These are phyloP conservation scores for Dissophora globulifera DNA, from an alignment of 192 early-diverging fungal genomes.

Conservation along the genomic window DNA sequence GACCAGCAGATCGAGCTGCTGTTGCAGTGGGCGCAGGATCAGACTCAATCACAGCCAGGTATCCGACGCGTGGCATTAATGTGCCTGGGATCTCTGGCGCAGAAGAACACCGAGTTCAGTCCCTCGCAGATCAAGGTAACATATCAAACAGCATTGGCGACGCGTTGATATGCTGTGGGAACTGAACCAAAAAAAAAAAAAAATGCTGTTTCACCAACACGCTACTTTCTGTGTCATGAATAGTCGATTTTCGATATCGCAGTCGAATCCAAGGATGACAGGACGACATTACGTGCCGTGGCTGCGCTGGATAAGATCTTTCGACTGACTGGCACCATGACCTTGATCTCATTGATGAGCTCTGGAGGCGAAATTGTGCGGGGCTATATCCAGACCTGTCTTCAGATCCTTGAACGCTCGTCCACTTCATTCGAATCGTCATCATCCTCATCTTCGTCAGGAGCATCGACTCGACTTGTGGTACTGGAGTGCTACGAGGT, in stretches of 20 bases:
- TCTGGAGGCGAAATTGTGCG: conserved; percentile 9
- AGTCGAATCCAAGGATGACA: conserved; percentile 21
- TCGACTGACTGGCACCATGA: conserved; percentile 16
- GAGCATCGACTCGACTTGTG: conserved; percentile 1
- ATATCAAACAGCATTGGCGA: no score
- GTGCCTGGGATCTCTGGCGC: conserved; percentile 30
- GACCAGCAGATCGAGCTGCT: conserved; percentile 51
- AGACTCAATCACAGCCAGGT: conserved; percentile 1
- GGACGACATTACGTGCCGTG: conserved; percentile 22
- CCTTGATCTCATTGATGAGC: conserved; percentile 9
- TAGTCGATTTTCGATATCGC: conserved; percentile 36
- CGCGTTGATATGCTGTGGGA: no score
- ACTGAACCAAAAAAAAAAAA: background rate
- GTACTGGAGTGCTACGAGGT: conserved; percentile 27
- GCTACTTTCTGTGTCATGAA: background rate
- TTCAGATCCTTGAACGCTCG: conserved; percentile 18
- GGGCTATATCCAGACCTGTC: conserved; percentile 13
- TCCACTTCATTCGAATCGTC: background rate
- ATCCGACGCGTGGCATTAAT: conserved; percentile 41
- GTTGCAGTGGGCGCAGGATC: conserved; percentile 16
- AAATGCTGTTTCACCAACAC: background rate
- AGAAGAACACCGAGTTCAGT: conserved; percentile 38
- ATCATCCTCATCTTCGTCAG: background rate
- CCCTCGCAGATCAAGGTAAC: conserved; percentile 38
- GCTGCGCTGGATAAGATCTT: conserved; percentile 33